Evolutionary conservation across 805 yeast genomes (phyloP).

Genomic region (Scheffersomyces coipomensis): DNA sequence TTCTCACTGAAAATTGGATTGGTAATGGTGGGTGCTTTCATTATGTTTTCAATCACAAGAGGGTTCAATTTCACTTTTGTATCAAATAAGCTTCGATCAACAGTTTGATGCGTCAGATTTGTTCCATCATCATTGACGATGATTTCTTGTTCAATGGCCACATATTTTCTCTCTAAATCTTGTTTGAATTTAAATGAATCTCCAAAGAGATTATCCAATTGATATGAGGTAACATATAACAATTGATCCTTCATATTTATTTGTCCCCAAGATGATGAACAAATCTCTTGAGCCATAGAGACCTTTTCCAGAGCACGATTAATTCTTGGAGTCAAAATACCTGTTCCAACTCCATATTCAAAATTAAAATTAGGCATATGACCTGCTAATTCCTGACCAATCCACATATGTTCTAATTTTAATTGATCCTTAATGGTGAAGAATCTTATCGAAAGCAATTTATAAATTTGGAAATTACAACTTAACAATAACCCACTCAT

Average conservation of each 20-base stretch:
- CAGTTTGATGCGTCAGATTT: constrained; percentile 1
- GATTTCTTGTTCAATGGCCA: not conserved
- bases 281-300: constrained; percentile 26
- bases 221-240: constrained; percentile 32
- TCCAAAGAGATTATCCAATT: constrained; percentile 13
- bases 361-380: constrained; percentile 18
- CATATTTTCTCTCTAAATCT: constrained; percentile 2
- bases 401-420: constrained; percentile 29
- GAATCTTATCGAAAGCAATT: constrained; percentile 18
- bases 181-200: not conserved
- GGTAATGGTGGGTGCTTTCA: constrained; percentile 23
- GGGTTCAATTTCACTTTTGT: constrained; percentile 18
- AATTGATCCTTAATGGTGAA: constrained; percentile 7
- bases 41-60: constrained; percentile 17
- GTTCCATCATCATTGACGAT: constrained; percentile 2
- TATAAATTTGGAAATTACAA: constrained; percentile 20
- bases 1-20: constrained; percentile 8
- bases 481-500: constrained; percentile 26
- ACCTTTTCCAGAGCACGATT: constrained; percentile 17
- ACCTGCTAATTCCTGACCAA: constrained; percentile 34
- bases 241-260: constrained; percentile 15
- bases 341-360: constrained; percentile 25
- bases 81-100: constrained; percentile 3
- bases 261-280: constrained; percentile 40
- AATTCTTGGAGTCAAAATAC: constrained; percentile 26